A percentile compares a stretch with the other conserved stretches of the same genome.
phyloP scores from a whole-genome alignment of 1,284 basidiomycete genomes.

The Leccinum solheimii region DNA sequence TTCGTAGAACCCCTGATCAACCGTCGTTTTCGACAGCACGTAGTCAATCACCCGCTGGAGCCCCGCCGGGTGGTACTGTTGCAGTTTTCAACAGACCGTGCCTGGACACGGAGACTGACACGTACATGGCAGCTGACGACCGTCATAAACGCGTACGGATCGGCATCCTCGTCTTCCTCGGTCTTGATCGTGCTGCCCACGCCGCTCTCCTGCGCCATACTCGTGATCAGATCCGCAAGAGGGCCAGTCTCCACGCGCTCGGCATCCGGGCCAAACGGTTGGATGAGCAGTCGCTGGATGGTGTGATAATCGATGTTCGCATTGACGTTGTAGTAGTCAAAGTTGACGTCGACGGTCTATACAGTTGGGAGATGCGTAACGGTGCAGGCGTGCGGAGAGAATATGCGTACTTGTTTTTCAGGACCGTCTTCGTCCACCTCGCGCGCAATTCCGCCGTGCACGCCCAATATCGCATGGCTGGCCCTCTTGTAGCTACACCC shows the following conservation, averaged over 20 bases:
- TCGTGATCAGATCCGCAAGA: slow-evolving; percentile 76
- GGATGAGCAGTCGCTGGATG: slow-evolving; percentile 75
- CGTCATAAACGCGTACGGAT: slow-evolving; percentile 84
- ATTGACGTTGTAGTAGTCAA: slow-evolving; percentile 90
- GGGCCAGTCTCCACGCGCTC: slow-evolving; percentile 68
- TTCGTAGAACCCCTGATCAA: slow-evolving; percentile 50
- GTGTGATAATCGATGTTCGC: slow-evolving; percentile 83
- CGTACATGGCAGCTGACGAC: slow-evolving; percentile 81
- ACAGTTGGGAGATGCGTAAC: neutral
- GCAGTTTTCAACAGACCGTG: neutral
- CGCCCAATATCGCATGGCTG: too few species aligned
- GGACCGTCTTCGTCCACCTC: too few species aligned
- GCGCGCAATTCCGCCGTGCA: too few species aligned
- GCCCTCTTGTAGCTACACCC: too few species aligned
- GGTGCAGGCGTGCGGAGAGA: too few species aligned
- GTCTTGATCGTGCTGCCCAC: slow-evolving; percentile 92
- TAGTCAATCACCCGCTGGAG: slow-evolving; percentile 75
- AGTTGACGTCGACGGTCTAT: slow-evolving; percentile 74
- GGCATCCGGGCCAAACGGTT: slow-evolving; percentile 84
- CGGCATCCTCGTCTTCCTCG: slow-evolving; percentile 78
- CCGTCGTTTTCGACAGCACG: slow-evolving; percentile 51
- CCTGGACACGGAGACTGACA: neutral
- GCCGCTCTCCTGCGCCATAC: slow-evolving; percentile 51
- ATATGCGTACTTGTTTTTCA: too few species aligned
- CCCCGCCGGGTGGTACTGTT: slow-evolving; percentile 69